Base-by-base conservation (phyloP, 495 filamentous ascomycete genomes). In the Penicillium silybi region DNA sequence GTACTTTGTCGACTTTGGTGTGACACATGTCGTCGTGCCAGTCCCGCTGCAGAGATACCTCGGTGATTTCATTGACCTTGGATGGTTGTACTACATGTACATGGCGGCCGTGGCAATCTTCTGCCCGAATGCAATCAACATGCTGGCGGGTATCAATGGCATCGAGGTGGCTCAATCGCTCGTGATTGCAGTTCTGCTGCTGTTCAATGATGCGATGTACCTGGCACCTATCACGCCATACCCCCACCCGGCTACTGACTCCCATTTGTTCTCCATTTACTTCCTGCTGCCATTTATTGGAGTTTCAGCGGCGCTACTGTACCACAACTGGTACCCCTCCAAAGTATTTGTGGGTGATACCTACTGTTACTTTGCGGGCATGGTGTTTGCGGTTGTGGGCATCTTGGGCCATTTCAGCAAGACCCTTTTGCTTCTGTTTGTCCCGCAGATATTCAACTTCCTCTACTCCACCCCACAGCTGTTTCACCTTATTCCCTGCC, bases 351-450 rank as follows among this genome's bases (percentile, higher is more conserved):
- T 96, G 1, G 93, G 93, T 20, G 93, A 99, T 64, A 99, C 93
- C 16, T 99, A 97, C 74, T 99, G 93, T 77, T 99, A 99, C 69
- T 95, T 99, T 60, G 92, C 93, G 0, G 93, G 93, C 50, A 99
- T 97, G 92, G 89, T 96, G 10, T 97, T 99, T 62, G 95, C 91
- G 16, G 91, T 97, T 47, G 93, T 97, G 52, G 90, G 89, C 42
- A 96, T 99, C 52, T 75, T 96, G 19, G 93, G 93, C 1, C 93
- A 99, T 71, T 99, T 99, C 70, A 92, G 87, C 76, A 99, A 99
- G 74, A 99, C 93, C 17, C 75, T 99, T 38, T 80, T 96, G 34
- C 78, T 97, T 44, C 75, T 97, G 1, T 86, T 99, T 57, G 79
- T 97, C 13, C 93, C 93, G 16, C 93, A 99, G 71, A 89, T 92